Evolutionary conservation across 352 stramenopile species (phyloP).

Genomic region (Globisporangium orthogonon): DNA sequence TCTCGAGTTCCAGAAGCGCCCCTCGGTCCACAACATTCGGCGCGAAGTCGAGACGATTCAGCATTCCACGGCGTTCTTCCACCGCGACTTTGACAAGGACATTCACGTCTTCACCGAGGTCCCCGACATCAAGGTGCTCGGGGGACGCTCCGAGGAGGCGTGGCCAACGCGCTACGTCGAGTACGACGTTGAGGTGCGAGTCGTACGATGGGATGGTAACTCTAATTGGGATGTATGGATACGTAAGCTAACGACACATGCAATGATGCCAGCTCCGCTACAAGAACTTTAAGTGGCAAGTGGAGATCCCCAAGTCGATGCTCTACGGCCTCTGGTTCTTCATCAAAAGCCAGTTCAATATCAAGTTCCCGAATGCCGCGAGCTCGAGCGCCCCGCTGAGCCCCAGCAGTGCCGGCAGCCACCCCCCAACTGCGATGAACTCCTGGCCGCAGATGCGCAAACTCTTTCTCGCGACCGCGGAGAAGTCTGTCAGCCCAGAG

Average conservation of each 20-base stretch:
- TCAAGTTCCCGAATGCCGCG: constrained; percentile 26
- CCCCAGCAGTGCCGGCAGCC: constrained; percentile 5
- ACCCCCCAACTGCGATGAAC: constrained; percentile 12
- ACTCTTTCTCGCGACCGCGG: constrained; percentile 70
- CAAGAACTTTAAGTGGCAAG: constrained; percentile 74
- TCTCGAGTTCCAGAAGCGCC: constrained; percentile 39
- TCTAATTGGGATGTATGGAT: background rate
- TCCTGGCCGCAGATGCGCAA: constrained; percentile 72
- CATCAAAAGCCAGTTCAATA: constrained; percentile 75
- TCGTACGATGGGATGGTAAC: too few species aligned
- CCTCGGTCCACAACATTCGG: constrained; percentile 32
- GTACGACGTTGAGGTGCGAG: constrained; percentile 71
- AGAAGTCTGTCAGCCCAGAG: constrained; percentile 64
- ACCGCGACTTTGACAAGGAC: constrained; percentile 51
- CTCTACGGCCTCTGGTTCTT: constrained; percentile 84
- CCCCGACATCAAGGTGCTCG: constrained; percentile 49
- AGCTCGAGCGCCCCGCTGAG: constrained; percentile 9
- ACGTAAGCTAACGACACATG: background rate
- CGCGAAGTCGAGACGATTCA: constrained; percentile 24
- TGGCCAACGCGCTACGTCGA: constrained; percentile 82
- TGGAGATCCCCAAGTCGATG: constrained; percentile 80
- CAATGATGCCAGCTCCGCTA: constrained; percentile 36
- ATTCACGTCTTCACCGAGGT: constrained; percentile 74
- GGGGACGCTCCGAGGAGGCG: constrained; percentile 62
- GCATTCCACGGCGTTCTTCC: constrained; percentile 40